Evolutionary conservation across 306 rosid genomes (phyloP).

Genomic region (Canavalia ensiformis): DNA sequence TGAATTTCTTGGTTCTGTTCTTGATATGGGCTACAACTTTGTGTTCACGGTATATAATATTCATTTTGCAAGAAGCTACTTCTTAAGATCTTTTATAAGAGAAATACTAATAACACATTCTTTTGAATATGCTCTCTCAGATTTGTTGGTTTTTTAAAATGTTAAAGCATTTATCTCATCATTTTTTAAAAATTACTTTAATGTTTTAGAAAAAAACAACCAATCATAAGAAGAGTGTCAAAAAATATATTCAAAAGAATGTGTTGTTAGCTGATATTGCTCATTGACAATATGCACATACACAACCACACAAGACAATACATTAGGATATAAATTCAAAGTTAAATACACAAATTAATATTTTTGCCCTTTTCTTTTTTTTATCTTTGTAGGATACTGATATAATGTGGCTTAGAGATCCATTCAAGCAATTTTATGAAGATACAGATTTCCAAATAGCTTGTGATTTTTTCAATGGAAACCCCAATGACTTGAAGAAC

Average conservation of each 20-base stretch:
- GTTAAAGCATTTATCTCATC: no score
- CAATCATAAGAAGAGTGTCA: no score
- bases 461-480: conserved; percentile 64
- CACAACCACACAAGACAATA: background rate
- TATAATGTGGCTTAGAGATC: conserved; percentile 89
- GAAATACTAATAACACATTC: no score
- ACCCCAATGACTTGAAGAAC: conserved; percentile 57
- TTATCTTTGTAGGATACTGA: conserved; percentile 70
- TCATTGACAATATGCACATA: background rate
- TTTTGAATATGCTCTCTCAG: no score
- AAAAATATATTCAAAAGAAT: no score
- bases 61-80: background rate
- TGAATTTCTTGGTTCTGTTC: conserved; percentile 67
- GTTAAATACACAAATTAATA: background rate
- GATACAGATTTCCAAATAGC: conserved; percentile 88
- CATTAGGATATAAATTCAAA: background rate
- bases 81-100: background rate
- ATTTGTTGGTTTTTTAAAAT: no score
- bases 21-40: conserved; percentile 76
- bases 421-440: conserved; percentile 63
- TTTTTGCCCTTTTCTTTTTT: background rate
- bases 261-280: no score
- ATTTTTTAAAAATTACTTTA: no score
- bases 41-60: conserved; percentile 76
- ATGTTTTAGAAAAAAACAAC: no score